Evolutionary conservation across 257 asterid species (phyloP), one percentile per base, ranked within the genome.

Genomic region (Solanum corneliomulleri): DNA sequence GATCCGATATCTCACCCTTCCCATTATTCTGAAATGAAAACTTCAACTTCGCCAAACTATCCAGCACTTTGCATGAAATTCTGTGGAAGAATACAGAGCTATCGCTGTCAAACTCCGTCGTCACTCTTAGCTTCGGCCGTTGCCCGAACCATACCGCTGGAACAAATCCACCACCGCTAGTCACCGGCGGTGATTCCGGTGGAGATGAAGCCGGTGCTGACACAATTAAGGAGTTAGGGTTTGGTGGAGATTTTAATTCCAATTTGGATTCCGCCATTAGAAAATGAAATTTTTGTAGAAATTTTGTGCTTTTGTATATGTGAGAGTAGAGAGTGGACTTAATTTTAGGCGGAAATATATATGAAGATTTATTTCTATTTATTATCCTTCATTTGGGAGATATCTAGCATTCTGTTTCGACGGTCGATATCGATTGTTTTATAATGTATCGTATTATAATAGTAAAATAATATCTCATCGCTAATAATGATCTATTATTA

Each of bases 21-120:
- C 88, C 92, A 90, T 93, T 89, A 90, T 94, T 94, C 78, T 88
- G 94, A 84, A 96, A 96, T 9, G 98, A 91, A 35, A 96, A 58
- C 92, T 91, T 96, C 84, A 95, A 42, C 89, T 96, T 96, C 6
- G 93, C 98, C 9, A 96, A 89, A 89, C 93, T 90, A 69, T 96
- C 96, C 49, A 96, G 78, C 52, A 96, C 82, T 89, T 91, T 96
- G 91, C 98, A 95, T 39, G 98, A 96, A 72, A 91, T 87, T 89
- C 93, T 94, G 92, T 96, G 92, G 86, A 93, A 87, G 92, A 96
- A 95, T 12, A 92, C 89, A 33, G 98, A 89, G 91, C 91, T 91
- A 14, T 96, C 99, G 42, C 99, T 96, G 93, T 96, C 98, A 88
- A 94, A 96, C 92, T 95, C 98, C 21, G 98, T 86, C 9, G 98